phyloP scores from a whole-genome alignment of 257 asterid genomes.

The Leptodermis oblonga region DNA sequence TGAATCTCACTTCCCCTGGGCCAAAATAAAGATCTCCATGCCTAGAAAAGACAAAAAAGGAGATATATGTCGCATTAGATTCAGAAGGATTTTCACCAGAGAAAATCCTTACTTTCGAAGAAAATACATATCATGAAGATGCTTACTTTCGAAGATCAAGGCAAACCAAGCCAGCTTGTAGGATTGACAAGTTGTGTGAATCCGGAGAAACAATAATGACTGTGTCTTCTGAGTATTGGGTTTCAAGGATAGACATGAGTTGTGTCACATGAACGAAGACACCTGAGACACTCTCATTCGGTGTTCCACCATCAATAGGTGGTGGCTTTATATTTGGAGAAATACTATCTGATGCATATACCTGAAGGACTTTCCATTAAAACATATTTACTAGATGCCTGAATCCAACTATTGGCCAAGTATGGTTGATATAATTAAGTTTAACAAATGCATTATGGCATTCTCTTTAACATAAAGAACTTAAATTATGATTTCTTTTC shows the following conservation, averaged over 20 bases:
- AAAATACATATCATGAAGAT: background rate
- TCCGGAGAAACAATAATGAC: constrained; percentile 85
- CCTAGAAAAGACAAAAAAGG: constrained; percentile 37
- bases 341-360: constrained; percentile 71
- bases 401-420: background rate
- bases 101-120: background rate
- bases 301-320: constrained; percentile 82
- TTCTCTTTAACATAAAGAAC: background rate
- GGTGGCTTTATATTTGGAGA: constrained; percentile 80
- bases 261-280: constrained; percentile 94
- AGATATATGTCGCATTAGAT: background rate
- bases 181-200: constrained; percentile 75
- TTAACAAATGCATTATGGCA: background rate
- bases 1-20: constrained; percentile 83
- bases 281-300: constrained; percentile 84
- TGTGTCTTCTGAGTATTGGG: constrained; percentile 73
- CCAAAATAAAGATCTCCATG: constrained; percentile 64
- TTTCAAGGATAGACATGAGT: constrained; percentile 93
- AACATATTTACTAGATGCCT: background rate
- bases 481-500: background rate
- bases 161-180: constrained; percentile 80
- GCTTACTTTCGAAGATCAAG: constrained; percentile 79
- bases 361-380: constrained; percentile 29
- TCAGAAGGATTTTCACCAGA: background rate
- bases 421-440: background rate